phyloP scores from a whole-genome alignment of 768 basidiomycete genomes.

The Rhodotorula babjevae region DNA sequence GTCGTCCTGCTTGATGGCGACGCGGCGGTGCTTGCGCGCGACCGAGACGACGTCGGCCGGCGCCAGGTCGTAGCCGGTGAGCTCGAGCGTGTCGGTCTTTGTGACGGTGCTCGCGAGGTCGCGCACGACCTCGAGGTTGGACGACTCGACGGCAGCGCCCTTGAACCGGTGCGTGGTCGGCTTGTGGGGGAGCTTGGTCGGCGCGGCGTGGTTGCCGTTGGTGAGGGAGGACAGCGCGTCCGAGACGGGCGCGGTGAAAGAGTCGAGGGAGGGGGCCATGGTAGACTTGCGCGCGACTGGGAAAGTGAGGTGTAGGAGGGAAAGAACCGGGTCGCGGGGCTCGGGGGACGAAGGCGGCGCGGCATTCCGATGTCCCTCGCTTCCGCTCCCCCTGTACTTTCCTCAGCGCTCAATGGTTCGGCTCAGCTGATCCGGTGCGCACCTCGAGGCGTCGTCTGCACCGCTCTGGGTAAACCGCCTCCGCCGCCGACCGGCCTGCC shows the following conservation, averaged over 20 bases:
- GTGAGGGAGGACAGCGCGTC: background rate
- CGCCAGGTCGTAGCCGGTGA: constrained; percentile 68
- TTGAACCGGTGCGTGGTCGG: background rate
- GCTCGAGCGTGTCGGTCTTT: constrained; percentile 52
- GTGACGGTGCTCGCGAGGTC: background rate
- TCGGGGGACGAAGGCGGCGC: too few relatives aligned
- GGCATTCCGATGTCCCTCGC: too few relatives aligned
- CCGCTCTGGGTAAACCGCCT: too few relatives aligned
- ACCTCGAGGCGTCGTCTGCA: too few relatives aligned
- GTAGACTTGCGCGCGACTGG: background rate
- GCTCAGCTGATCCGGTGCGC: too few relatives aligned
- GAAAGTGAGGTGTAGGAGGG: background rate
- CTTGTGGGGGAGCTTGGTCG: background rate
- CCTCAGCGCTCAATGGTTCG: too few relatives aligned
- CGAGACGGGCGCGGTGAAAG: background rate
- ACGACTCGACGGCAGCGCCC: background rate
- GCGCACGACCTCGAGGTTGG: background rate
- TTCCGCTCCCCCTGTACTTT: too few relatives aligned
- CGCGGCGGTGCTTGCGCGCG: constrained; percentile 58
- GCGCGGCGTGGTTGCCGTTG: background rate
- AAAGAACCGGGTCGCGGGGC: too few relatives aligned
- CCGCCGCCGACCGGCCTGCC: too few relatives aligned
- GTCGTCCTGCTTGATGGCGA: constrained; percentile 52
- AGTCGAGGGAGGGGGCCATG: constrained; percentile 2
- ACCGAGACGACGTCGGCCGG: constrained; percentile 73